Percentiles rank a stretch among this genome's conserved stretches.
Conservation (phyloP, 805 yeast species). For the Myxozyma sirexii region DNA sequence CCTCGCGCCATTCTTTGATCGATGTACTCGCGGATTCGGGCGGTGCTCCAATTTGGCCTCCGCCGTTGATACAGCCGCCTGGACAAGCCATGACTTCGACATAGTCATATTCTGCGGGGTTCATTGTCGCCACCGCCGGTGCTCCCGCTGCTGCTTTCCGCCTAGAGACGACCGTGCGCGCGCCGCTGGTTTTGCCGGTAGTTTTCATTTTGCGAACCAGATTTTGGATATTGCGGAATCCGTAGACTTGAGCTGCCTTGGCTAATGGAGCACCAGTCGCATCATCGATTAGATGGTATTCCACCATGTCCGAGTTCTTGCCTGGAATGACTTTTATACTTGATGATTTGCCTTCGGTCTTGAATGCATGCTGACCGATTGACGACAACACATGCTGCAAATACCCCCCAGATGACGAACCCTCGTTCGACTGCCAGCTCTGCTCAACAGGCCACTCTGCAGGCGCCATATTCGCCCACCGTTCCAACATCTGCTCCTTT, state of each 20-base stretch:
- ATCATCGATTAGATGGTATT: constrained; percentile 56
- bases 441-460: constrained; percentile 60
- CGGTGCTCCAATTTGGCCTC: constrained; percentile 75
- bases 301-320: constrained; percentile 74
- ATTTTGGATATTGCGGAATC: constrained; percentile 93
- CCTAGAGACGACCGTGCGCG: constrained; percentile 31
- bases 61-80: constrained; percentile 95
- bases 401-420: constrained; percentile 89
- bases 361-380: constrained; percentile 28
- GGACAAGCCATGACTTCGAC: constrained; percentile 99
- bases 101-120: constrained; percentile 71
- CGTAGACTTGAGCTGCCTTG: constrained; percentile 73
- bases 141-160: constrained; percentile 34
- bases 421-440: constrained; percentile 74
- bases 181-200: constrained; percentile 36
- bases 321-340: constrained; percentile 54
- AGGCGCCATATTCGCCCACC: constrained; percentile 51
- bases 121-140: constrained; percentile 45
- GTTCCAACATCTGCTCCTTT: not conserved
- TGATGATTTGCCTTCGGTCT: constrained; percentile 38
- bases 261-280: constrained; percentile 49
- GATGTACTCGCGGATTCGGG: constrained; percentile 7
- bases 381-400: constrained; percentile 65
- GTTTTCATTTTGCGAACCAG: constrained; percentile 78
- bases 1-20: constrained; percentile 42